phyloP scores from a whole-genome alignment of 108 stramenopile genomes.

The Pseudonitzschia pungens region DNA sequence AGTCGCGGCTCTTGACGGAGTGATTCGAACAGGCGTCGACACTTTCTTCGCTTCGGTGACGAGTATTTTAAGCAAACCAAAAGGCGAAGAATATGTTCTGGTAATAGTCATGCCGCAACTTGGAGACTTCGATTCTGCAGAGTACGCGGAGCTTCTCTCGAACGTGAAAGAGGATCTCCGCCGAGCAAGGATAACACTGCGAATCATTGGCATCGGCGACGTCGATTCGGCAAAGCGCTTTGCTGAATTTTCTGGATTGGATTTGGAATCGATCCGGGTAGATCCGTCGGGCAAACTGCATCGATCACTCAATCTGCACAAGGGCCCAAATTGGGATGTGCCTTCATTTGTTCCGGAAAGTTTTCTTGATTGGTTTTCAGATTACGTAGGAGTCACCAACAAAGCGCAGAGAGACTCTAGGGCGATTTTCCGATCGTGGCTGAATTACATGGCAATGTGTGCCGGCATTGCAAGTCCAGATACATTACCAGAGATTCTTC shows the following conservation, averaged over 20 bases:
- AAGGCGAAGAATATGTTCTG: slow-evolving; percentile 13
- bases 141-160: slow-evolving; percentile 46
- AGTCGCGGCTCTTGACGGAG: slow-evolving; percentile 7
- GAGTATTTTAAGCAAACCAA: not conserved
- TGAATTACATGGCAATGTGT: slow-evolving; percentile 82
- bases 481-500: slow-evolving; percentile 60
- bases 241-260: slow-evolving; percentile 38
- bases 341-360: slow-evolving; percentile 37
- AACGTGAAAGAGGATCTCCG: slow-evolving; percentile 35
- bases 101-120: slow-evolving; percentile 59
- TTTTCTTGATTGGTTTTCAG: slow-evolving; percentile 34
- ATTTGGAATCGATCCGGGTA: slow-evolving; percentile 31
- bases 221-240: slow-evolving; percentile 41
- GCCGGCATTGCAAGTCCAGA: slow-evolving; percentile 70
- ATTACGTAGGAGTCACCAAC: slow-evolving; percentile 17
- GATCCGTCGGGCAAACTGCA: slow-evolving; percentile 51
- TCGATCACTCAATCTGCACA: slow-evolving; percentile 32
- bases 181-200: slow-evolving; percentile 34
- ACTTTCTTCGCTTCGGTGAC: not conserved
- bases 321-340: slow-evolving; percentile 54
- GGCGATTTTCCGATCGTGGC: slow-evolving; percentile 51
- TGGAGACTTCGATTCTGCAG: slow-evolving; percentile 60
- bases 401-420: slow-evolving; percentile 3
- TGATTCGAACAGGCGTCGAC: not conserved
- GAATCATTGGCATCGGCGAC: slow-evolving; percentile 51